Conservation (phyloP, 2,329 filamentous ascomycete species). For the Dactylellina drechsleri region DNA sequence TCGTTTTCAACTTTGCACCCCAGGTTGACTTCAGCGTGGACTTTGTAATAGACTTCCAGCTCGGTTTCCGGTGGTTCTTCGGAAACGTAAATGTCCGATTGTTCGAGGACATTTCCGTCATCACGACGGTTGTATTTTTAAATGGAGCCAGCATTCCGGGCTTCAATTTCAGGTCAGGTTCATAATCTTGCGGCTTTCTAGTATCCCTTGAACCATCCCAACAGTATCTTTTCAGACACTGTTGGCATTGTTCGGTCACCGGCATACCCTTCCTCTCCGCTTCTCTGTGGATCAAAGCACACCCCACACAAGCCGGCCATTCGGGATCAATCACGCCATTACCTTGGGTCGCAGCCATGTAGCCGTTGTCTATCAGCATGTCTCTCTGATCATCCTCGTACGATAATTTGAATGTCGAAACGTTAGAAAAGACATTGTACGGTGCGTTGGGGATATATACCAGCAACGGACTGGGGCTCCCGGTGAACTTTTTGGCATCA, state of each 20-base stretch:
- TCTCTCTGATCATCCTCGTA: slow-evolving; percentile 77
- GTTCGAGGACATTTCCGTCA: neutral
- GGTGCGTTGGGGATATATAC: slow-evolving; percentile 91
- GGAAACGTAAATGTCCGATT: neutral
- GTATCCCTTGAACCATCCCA: slow-evolving; percentile 77
- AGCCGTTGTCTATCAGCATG: slow-evolving; percentile 85
- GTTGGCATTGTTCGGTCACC: slow-evolving; percentile 73
- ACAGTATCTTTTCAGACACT: slow-evolving; percentile 87
- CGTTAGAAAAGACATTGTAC: slow-evolving; percentile 79
- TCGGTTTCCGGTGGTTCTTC: neutral
- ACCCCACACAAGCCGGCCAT: slow-evolving; percentile 88
- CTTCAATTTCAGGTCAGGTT: slow-evolving; percentile 34
- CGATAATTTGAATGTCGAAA: slow-evolving; percentile 76
- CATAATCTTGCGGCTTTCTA: slow-evolving; percentile 22
- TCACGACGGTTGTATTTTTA: neutral
- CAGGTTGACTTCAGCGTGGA: neutral
- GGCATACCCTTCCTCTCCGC: slow-evolving; percentile 73
- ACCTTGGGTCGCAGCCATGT: slow-evolving; percentile 81
- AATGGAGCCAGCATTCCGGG: slow-evolving; percentile 6
- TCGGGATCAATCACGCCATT: slow-evolving; percentile 78
- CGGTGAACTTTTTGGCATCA: slow-evolving; percentile 72
- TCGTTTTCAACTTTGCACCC: neutral
- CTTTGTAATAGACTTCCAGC: neutral
- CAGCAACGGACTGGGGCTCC: slow-evolving; percentile 70
- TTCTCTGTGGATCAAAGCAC: slow-evolving; percentile 82